Evolutionary conservation across 2,329 filamentous ascomycete species (phyloP).

Genomic region (Penicillium sp.): DNA sequence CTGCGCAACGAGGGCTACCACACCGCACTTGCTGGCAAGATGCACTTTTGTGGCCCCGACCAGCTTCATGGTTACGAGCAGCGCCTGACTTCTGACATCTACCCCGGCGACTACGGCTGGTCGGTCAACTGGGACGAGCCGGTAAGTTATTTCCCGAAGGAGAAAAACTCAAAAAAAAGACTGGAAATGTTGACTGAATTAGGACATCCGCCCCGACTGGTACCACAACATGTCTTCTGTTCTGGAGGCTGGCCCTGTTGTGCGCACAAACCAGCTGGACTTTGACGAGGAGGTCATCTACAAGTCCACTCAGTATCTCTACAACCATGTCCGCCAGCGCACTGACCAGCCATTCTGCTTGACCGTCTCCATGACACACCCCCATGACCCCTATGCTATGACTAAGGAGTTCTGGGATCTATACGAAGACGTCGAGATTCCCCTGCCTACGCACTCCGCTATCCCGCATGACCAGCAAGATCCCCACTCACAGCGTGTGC

Average conservation of each 20-base stretch:
- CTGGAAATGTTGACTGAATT: conserved; percentile 21
- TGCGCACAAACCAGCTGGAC: conserved; percentile 92
- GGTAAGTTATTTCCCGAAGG: conserved; percentile 41
- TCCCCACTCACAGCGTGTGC: conserved; percentile 81
- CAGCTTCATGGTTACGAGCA: conserved; percentile 94
- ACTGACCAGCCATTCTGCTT: conserved; percentile 80
- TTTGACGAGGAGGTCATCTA: conserved; percentile 97
- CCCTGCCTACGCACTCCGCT: conserved; percentile 71
- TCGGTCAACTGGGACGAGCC: conserved; percentile 95
- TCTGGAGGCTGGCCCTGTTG: conserved; percentile 83
- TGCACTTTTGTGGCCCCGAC: conserved; percentile 91
- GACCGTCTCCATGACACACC: conserved; percentile 92
- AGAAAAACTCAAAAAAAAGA: not conserved
- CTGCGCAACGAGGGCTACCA: conserved; percentile 84
- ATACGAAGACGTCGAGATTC: conserved; percentile 88
- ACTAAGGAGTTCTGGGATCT: conserved; percentile 91
- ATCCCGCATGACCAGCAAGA: conserved; percentile 84
- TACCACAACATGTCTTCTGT: conserved; percentile 97
- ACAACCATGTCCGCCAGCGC: conserved; percentile 85
- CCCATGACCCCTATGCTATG: conserved; percentile 94
- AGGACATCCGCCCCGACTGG: conserved; percentile 76
- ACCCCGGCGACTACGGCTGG: conserved; percentile 94
- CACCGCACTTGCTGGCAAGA: conserved; percentile 90
- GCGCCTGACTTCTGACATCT: conserved; percentile 91
- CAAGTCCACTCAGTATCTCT: conserved; percentile 85